Conservation (phyloP, 768 basidiomycete species). For the Termitomyces heimii region DNA sequence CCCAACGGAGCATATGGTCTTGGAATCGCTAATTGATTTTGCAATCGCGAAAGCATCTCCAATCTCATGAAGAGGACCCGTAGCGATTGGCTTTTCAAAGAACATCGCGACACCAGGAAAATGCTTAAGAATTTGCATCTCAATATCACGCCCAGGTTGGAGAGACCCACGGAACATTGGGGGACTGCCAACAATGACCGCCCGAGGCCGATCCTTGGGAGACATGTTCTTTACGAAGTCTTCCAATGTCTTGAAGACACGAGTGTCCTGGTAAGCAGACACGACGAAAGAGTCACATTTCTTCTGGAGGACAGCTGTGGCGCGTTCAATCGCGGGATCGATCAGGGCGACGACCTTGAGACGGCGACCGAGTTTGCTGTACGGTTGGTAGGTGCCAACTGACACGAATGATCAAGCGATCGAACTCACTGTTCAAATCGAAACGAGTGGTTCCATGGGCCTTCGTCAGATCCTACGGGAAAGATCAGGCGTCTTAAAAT, state of each 20-base stretch:
- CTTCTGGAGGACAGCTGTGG: slow-evolving; percentile 72
- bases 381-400: not conserved
- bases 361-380: slow-evolving; percentile 88
- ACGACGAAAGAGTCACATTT: slow-evolving; percentile 93
- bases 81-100: slow-evolving; percentile 89
- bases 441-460: slow-evolving; percentile 92
- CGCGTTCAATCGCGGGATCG: slow-evolving; percentile 84
- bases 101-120: slow-evolving; percentile 90
- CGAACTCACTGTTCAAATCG: slow-evolving; percentile 74
- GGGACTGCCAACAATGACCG: slow-evolving; percentile 87
- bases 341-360: slow-evolving; percentile 95
- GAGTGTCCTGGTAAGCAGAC: slow-evolving; percentile 88
- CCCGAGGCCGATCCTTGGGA: slow-evolving; percentile 63
- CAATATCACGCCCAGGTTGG: slow-evolving; percentile 74
- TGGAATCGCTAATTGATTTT: slow-evolving; percentile 59
- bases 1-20: slow-evolving; percentile 86
- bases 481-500: not conserved
- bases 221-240: slow-evolving; percentile 75
- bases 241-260: slow-evolving; percentile 77
- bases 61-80: slow-evolving; percentile 66
- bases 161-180: slow-evolving; percentile 87
- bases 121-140: slow-evolving; percentile 77
- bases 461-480: slow-evolving; percentile 70
- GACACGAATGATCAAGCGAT: slow-evolving; percentile 8
- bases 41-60: slow-evolving; percentile 67